Conservation (phyloP, 805 yeast species). For the Schizosaccharomyces japonicus region DNA sequence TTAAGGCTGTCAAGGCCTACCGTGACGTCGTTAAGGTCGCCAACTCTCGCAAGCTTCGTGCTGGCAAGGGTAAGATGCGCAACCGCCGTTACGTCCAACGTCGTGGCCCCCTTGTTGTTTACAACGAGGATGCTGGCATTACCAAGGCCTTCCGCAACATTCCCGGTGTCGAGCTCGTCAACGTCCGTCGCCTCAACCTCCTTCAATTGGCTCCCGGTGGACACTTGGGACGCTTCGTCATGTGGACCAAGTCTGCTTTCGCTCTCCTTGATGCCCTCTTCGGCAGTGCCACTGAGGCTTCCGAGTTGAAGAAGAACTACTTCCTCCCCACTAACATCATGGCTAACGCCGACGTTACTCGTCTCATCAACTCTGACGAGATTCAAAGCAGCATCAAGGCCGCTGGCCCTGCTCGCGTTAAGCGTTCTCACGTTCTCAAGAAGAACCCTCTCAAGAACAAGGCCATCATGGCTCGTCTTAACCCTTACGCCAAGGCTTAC, state of each 20-base stretch:
- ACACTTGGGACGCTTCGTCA: conserved; percentile 96
- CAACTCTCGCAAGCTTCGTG: conserved; percentile 96
- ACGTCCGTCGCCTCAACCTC: conserved; percentile 76
- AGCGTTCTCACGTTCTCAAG: conserved; percentile 89
- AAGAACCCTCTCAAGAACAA: conserved; percentile 99
- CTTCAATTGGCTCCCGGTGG: conserved; percentile 99
- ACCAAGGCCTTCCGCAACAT: conserved; percentile 98
- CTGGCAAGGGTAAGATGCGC: conserved; percentile 99
- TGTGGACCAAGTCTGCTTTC: conserved; percentile 99
- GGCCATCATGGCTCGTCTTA: conserved; percentile 89
- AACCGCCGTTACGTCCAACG: conserved; percentile 99
- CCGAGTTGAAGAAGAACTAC: conserved; percentile 64
- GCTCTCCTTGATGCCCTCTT: conserved; percentile 88
- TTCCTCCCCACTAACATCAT: conserved; percentile 82
- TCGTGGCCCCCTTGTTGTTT: conserved; percentile 97
- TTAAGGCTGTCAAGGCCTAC: conserved; percentile 97
- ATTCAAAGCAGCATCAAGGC: conserved; percentile 92
- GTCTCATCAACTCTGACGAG: conserved; percentile 97
- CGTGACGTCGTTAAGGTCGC: conserved; percentile 92
- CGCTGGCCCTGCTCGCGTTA: conserved; percentile 80
- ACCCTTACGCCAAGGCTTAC: conserved; percentile 94
- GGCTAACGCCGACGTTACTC: conserved; percentile 84
- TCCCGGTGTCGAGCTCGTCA: conserved; percentile 97
- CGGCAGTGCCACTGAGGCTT: conserved; percentile 73
- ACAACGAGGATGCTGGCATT: conserved; percentile 82